Conservation (phyloP, 352 stramenopile species). For the Globisporangium canariense region DNA sequence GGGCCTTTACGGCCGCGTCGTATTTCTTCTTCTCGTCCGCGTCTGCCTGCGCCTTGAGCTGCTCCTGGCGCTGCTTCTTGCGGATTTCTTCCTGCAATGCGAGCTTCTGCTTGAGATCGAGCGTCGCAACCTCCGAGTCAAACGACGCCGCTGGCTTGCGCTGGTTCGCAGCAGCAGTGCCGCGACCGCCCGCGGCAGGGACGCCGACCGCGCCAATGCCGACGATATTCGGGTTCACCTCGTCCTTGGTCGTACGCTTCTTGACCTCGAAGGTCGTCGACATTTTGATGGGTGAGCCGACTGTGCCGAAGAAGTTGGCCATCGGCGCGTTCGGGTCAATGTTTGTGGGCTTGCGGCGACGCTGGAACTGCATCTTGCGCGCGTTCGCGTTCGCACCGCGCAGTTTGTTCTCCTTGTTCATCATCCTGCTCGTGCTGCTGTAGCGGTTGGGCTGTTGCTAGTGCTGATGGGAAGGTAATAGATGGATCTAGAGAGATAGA, state of each 20-base stretch:
- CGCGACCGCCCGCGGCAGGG: background rate
- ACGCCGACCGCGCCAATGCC: conserved; percentile 18
- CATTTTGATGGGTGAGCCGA: conserved; percentile 74
- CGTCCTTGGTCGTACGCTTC: conserved; percentile 19
- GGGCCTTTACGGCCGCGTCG: conserved; percentile 21
- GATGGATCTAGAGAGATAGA: background rate
- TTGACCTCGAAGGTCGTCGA: conserved; percentile 25
- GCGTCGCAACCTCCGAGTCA: conserved; percentile 46
- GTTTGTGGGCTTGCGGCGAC: conserved; percentile 39
- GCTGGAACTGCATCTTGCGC: conserved; percentile 50
- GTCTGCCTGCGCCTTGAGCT: conserved; percentile 15
- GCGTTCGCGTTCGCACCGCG: conserved; percentile 27
- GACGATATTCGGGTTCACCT: conserved; percentile 16
- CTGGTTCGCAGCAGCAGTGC: background rate
- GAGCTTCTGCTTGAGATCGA: conserved; percentile 58
- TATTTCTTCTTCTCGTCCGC: conserved; percentile 20
- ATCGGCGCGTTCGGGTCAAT: conserved; percentile 36
- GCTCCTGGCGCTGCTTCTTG: conserved; percentile 33
- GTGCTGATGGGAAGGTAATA: background rate
- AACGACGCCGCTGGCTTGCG: conserved; percentile 24
- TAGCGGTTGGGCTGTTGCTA: background rate
- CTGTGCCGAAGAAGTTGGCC: conserved; percentile 69
- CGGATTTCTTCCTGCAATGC: conserved; percentile 45
- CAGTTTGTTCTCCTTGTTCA: conserved; percentile 57
- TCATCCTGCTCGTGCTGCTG: background rate